Percentiles rank a stretch among this genome's conserved stretches.
phyloP scores from a whole-genome alignment of 805 yeast genomes.

The Starmerella bombi region DNA sequence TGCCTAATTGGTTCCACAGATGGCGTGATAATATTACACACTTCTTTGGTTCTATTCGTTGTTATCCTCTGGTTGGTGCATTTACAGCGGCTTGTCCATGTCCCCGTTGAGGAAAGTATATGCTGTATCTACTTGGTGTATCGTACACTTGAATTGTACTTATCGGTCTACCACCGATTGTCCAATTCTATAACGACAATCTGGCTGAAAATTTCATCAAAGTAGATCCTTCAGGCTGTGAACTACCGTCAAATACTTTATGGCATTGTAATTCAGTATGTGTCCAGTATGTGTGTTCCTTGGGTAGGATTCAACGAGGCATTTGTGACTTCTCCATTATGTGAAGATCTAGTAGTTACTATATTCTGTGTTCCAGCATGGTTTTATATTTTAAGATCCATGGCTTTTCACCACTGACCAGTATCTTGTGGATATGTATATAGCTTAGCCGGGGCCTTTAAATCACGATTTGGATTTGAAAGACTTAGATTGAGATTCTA shows the following conservation, averaged over 20 bases:
- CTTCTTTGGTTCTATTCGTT: background rate
- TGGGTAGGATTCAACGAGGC: background rate
- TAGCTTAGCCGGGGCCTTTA: too few species aligned
- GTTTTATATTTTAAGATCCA: background rate
- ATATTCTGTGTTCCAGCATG: background rate
- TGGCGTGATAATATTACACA: background rate
- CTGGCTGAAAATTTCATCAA: background rate
- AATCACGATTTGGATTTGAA: too few species aligned
- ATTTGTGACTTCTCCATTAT: too few species aligned
- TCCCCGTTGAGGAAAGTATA: background rate
- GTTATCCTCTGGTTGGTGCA: background rate
- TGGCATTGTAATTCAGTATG: background rate
- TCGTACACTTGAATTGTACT: background rate
- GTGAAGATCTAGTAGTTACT: background rate
- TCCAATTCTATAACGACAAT: background rate
- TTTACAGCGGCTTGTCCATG: background rate
- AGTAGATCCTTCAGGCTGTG: background rate
- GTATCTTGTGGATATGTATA: background rate
- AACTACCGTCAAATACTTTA: background rate
- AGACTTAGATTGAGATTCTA: too few species aligned
- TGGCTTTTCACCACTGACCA: background rate
- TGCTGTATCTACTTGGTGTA: background rate
- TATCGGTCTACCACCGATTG: background rate
- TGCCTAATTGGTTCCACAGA: background rate
- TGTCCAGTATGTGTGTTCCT: background rate